Percentiles rank a stretch among this genome's conserved stretches.
These are phyloP conservation scores for Tillandsia fasciculata DNA, from an alignment of 176 grass and related monocot species.

Conservation along the genomic window DNA sequence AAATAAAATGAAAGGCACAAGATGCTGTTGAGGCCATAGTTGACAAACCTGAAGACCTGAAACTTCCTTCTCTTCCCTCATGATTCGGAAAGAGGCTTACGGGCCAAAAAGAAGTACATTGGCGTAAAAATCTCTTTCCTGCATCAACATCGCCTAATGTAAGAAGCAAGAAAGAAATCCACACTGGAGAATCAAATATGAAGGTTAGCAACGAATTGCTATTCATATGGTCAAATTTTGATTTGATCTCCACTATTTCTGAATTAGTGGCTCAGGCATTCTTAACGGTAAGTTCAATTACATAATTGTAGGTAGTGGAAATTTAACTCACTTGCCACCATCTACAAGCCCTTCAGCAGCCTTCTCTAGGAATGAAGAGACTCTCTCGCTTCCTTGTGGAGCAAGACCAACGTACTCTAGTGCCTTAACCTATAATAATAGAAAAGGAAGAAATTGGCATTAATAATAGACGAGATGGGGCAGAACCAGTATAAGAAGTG, in stretches of 20 bases:
- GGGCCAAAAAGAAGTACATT: constrained; percentile 77
- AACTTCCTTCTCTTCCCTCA: not conserved
- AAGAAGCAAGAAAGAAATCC: not conserved
- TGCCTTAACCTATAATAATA: constrained; percentile 59
- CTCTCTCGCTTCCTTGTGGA: constrained; percentile 70
- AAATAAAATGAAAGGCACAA: too few species aligned
- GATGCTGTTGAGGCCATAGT: too few species aligned
- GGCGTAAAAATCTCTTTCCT: constrained; percentile 97
- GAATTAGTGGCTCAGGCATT: constrained; percentile 1
- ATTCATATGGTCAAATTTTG: too few species aligned
- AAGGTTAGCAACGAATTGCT: not conserved
- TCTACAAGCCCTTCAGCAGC: constrained; percentile 79
- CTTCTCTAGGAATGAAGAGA: constrained; percentile 79
- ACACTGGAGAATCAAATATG: not conserved
- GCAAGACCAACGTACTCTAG: constrained; percentile 71
- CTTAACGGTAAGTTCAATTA: too few species aligned
- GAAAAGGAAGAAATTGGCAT: not conserved
- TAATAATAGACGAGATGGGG: not conserved
- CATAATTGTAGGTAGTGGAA: not conserved
- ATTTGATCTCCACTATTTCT: not conserved
- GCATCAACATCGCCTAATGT: not conserved
- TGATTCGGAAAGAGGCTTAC: constrained; percentile 47
- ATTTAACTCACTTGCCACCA: constrained; percentile 70
- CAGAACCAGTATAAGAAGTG: not conserved
- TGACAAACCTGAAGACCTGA: not conserved